Evolutionary conservation across 306 rosid species (phyloP).

Genomic region (Rubus idaeus): DNA sequence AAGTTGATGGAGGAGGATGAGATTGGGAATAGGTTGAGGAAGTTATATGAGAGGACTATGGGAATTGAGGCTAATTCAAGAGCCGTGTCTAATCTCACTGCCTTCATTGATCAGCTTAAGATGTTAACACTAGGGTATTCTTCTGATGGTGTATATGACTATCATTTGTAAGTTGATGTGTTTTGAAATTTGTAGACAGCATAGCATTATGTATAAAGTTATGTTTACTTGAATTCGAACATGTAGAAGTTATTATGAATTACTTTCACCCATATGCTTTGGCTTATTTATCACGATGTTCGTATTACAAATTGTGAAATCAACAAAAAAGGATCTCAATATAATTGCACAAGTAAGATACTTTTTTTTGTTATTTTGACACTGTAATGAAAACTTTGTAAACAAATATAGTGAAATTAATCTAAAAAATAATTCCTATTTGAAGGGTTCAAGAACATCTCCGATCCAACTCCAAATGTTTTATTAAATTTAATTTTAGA

Average conservation of each 20-base stretch:
- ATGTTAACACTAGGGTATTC: conserved; percentile 1
- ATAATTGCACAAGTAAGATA: too few species aligned
- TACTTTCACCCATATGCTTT: neutral
- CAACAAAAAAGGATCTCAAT: too few species aligned
- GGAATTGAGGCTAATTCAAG: conserved; percentile 32
- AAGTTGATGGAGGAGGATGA: conserved; percentile 53
- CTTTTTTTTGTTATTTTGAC: too few species aligned
- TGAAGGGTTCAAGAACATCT: too few species aligned
- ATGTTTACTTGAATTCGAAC: neutral
- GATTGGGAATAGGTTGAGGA: conserved; percentile 40
- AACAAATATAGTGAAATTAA: too few species aligned
- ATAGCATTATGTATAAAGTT: neutral
- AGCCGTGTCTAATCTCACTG: conserved; percentile 32
- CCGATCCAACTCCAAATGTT: too few species aligned
- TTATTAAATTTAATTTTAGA: too few species aligned
- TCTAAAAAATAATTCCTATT: too few species aligned
- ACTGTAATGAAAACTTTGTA: too few species aligned
- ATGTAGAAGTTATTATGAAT: neutral
- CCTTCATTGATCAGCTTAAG: conserved; percentile 41
- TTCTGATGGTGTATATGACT: neutral
- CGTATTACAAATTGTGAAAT: too few species aligned
- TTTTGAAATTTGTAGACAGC: neutral
- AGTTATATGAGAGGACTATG: conserved; percentile 42
- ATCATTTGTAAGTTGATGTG: neutral
- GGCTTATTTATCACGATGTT: too few species aligned